A percentile compares a stretch with the other conserved stretches of the same genome.
Conservation (phyloP, 345 rosid species). For the Ricinus communis region DNA sequence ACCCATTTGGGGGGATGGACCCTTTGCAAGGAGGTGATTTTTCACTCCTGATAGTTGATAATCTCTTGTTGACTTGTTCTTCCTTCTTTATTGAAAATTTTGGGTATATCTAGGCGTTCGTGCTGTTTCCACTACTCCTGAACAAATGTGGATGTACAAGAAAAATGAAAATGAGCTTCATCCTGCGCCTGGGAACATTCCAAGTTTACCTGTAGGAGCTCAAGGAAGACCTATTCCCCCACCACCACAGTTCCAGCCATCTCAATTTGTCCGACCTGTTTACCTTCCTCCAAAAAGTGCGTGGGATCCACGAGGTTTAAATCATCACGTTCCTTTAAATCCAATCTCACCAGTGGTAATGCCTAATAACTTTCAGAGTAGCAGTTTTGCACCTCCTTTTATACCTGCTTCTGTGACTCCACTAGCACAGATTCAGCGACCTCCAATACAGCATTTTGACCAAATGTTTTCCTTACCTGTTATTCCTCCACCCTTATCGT, state of each 20-base stretch:
- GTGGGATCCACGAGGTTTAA: slow-evolving; percentile 71
- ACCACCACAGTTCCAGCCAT: slow-evolving; percentile 63
- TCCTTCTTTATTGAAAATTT: slow-evolving; percentile 13
- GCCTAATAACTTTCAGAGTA: slow-evolving; percentile 51
- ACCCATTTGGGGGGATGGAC: slow-evolving; percentile 40
- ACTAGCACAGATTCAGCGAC: slow-evolving; percentile 66
- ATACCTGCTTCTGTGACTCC: slow-evolving; percentile 76
- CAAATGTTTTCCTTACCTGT: slow-evolving; percentile 54
- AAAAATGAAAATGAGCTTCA: slow-evolving; percentile 38
- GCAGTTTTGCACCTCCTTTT: slow-evolving; percentile 61
- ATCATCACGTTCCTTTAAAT: slow-evolving; percentile 52
- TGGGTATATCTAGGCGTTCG: slow-evolving; percentile 36
- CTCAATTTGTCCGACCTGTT: slow-evolving; percentile 67
- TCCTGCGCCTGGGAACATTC: slow-evolving; percentile 56
- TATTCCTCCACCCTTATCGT: slow-evolving; percentile 45
- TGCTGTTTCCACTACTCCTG: slow-evolving; percentile 35
- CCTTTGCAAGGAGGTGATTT: slow-evolving; percentile 56
- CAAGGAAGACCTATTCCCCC: slow-evolving; percentile 61
- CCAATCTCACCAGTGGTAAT: slow-evolving; percentile 51
- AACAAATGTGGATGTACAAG: slow-evolving; percentile 40
- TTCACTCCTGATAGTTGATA: background rate
- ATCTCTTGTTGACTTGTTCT: background rate
- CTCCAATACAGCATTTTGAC: slow-evolving; percentile 62
- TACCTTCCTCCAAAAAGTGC: slow-evolving; percentile 65
- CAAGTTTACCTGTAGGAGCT: slow-evolving; percentile 47